Evolutionary conservation across 2,329 filamentous ascomycete species (phyloP).

Genomic region (Hortaea werneckii): DNA sequence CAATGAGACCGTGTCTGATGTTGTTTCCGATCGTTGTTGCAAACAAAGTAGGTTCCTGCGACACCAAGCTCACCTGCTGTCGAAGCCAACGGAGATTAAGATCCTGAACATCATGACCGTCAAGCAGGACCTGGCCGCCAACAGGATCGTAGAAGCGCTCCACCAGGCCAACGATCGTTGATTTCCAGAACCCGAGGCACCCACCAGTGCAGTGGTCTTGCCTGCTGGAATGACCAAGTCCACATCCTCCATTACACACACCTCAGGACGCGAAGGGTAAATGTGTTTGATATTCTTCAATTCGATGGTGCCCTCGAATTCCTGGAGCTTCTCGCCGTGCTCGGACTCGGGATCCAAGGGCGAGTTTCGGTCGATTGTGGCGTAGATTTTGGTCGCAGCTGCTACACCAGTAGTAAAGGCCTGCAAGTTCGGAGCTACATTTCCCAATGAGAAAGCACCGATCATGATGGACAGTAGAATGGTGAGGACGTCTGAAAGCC

Average conservation of each 20-base stretch:
- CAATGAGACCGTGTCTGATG: conserved; percentile 82
- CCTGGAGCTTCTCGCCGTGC: conserved; percentile 61
- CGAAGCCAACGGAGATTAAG: conserved; percentile 86
- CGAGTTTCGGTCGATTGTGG: conserved; percentile 79
- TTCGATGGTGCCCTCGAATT: conserved; percentile 67
- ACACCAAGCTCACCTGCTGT: conserved; percentile 84
- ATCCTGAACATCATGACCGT: conserved; percentile 69
- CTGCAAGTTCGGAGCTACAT: conserved; percentile 74
- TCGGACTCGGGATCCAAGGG: conserved; percentile 69
- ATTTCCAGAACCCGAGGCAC: conserved; percentile 88
- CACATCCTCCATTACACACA: conserved; percentile 77
- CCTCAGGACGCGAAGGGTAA: conserved; percentile 86
- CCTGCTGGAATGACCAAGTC: conserved; percentile 72
- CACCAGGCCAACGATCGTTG: conserved; percentile 83
- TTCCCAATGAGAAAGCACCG: conserved; percentile 82
- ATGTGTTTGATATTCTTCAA: conserved; percentile 80
- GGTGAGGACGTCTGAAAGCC: conserved; percentile 63
- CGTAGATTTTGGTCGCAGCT: conserved; percentile 84
- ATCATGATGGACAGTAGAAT: conserved; percentile 89
- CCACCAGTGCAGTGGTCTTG: conserved; percentile 86
- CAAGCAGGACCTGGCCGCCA: conserved; percentile 64
- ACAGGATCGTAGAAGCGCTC: conserved; percentile 93
- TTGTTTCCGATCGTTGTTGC: conserved; percentile 82
- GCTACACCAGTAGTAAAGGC: conserved; percentile 76
- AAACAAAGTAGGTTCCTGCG: conserved; percentile 87